These are phyloP conservation scores for Royoungia palumana DNA, from an alignment of 768 basidiomycete species.

Conservation along the genomic window DNA sequence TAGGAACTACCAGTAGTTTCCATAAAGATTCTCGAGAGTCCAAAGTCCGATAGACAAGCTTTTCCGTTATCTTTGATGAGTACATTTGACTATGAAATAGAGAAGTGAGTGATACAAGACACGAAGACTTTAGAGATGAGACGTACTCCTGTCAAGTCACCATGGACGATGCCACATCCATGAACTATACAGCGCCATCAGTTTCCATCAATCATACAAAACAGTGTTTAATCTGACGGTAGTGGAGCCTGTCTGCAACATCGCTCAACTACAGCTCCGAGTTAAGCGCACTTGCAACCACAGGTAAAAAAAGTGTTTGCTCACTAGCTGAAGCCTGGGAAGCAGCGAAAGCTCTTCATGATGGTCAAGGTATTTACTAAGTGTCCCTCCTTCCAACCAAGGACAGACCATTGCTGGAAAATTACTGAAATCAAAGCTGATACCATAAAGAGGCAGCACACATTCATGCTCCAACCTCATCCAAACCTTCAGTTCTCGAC, in stretches of 20 bases:
- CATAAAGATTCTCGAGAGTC: constrained; percentile 30
- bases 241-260: constrained; percentile 21
- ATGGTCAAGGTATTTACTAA: constrained; percentile 22
- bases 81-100: constrained; percentile 30
- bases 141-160: constrained; percentile 44
- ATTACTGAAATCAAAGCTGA: constrained; percentile 28
- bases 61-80: constrained; percentile 31
- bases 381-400: constrained; percentile 31
- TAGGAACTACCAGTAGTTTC: constrained; percentile 23
- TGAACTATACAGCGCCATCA: constrained; percentile 12
- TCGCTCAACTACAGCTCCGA: constrained; percentile 10
- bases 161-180: constrained; percentile 36
- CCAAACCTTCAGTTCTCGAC: constrained; percentile 25
- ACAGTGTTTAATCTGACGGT: constrained; percentile 10
- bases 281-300: neutral
- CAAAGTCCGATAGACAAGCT: constrained; percentile 37
- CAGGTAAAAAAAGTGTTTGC: neutral
- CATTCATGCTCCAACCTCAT: constrained; percentile 25
- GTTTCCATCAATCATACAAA: neutral
- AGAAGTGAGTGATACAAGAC: neutral
- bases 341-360: constrained; percentile 4
- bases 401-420: constrained; percentile 34
- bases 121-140: neutral
- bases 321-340: constrained; percentile 16
- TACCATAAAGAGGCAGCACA: constrained; percentile 28